A percentile compares a stretch with the other conserved stretches of the same genome.
These are phyloP conservation scores for Cardamine resedifolia DNA, from an alignment of 345 rosid species.

Conservation along the genomic window DNA sequence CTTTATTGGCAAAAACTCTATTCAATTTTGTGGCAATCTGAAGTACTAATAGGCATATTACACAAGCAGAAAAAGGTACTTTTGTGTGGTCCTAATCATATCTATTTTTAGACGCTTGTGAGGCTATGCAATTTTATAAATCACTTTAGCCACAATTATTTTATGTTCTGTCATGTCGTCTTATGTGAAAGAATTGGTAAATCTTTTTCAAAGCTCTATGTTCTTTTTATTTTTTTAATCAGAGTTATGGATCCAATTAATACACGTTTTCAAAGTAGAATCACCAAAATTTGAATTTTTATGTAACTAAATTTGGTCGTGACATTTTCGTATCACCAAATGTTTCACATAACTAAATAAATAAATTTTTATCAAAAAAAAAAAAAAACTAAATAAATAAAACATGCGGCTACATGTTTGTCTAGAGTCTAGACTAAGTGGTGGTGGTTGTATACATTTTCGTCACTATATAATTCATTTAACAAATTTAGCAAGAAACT, in stretches of 20 bases:
- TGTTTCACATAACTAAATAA: too few relatives aligned
- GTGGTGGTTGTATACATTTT: too few relatives aligned
- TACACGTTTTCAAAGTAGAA: neutral
- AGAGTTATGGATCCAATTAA: neutral
- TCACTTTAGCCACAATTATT: neutral
- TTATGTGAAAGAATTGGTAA: neutral
- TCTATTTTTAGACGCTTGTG: neutral
- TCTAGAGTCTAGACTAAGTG: too few relatives aligned
- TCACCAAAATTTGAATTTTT: neutral
- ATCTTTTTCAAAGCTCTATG: too few relatives aligned
- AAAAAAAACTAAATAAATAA: too few relatives aligned
- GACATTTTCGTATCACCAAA: too few relatives aligned
- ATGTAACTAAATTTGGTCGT: too few relatives aligned
- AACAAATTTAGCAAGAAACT: too few relatives aligned
- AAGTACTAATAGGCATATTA: neutral
- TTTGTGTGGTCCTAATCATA: neutral
- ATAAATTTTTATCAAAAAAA: too few relatives aligned
- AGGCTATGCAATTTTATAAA: conserved; percentile 4
- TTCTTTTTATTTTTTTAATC: neutral
- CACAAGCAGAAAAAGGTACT: neutral
- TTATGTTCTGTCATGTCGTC: neutral
- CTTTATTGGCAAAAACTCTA: too few relatives aligned
- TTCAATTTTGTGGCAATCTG: neutral
- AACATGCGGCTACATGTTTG: too few relatives aligned
- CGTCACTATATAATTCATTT: too few relatives aligned